These are phyloP conservation scores for Xylaria grammica DNA, from an alignment of 495 filamentous ascomycete genomes.

Conservation along the genomic window DNA sequence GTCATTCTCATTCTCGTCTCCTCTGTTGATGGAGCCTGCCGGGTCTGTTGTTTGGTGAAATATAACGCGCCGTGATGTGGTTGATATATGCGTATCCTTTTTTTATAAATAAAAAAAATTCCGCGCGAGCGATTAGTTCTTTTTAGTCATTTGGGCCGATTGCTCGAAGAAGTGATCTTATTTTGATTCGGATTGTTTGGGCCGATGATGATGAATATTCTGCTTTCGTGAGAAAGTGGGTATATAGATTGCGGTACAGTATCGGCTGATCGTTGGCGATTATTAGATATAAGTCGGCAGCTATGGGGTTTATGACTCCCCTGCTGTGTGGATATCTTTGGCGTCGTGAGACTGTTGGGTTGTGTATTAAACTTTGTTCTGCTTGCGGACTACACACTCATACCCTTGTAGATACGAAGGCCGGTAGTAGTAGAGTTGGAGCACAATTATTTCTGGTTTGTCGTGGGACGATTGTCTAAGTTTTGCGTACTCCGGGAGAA, in stretches of 20 bases:
- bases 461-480: conserved; percentile 23
- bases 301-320: not conserved
- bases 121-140: conserved; percentile 28
- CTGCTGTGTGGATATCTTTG: conserved; percentile 1
- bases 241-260: not conserved
- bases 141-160: conserved; percentile 13
- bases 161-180: conserved; percentile 15
- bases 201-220: not conserved
- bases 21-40: not conserved
- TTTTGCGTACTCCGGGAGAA: conserved; percentile 7
- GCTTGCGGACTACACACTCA: not conserved
- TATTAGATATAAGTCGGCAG: conserved; percentile 6
- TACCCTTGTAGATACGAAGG: not conserved
- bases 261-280: not conserved
- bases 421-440: not conserved
- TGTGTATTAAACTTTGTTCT: conserved; percentile 11
- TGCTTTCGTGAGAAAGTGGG: conserved; percentile 17
- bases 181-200: conserved; percentile 4
- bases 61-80: too few relatives aligned
- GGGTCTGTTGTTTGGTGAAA: not conserved
- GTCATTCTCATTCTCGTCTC: not conserved
- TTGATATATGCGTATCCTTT: too few relatives aligned
- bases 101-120: too few relatives aligned
- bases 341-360: conserved; percentile 16
- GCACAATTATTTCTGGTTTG: conserved; percentile 15